These are phyloP conservation scores for Hippophae gyantsensis DNA, from an alignment of 306 rosid genomes.

Conservation along the genomic window DNA sequence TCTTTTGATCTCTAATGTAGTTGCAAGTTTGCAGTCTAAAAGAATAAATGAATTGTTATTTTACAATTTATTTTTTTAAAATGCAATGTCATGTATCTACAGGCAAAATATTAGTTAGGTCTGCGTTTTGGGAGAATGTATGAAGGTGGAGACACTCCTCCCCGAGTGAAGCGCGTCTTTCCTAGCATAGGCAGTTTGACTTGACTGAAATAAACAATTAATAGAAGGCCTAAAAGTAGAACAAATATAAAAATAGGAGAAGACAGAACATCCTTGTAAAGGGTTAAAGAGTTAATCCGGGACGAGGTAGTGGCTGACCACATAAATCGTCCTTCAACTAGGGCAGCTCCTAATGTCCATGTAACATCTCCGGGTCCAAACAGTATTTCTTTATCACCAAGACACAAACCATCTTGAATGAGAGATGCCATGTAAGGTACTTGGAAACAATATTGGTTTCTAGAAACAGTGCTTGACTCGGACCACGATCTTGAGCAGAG, in stretches of 20 bases:
- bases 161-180: constrained; percentile 32
- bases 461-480: constrained; percentile 31
- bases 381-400: constrained; percentile 48
- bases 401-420: constrained; percentile 56
- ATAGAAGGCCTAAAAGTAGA: constrained; percentile 47
- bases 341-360: constrained; percentile 85
- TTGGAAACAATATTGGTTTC: constrained; percentile 47
- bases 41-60: constrained; percentile 17
- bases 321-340: constrained; percentile 49
- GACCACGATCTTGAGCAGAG: constrained; percentile 60
- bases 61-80: background rate
- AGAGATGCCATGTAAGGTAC: constrained; percentile 82
- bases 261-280: constrained; percentile 28
- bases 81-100: background rate
- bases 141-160: constrained; percentile 40
- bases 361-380: constrained; percentile 84
- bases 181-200: constrained; percentile 66
- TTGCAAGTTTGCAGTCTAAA: constrained; percentile 11
- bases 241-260: constrained; percentile 49
- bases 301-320: constrained; percentile 27
- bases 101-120: constrained; percentile 14
- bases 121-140: constrained; percentile 31
- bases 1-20: background rate
- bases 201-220: constrained; percentile 49
- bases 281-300: constrained; percentile 24